Evolutionary conservation across 495 filamentous ascomycete species (phyloP).

Genomic region (Daldinia vernicosa): DNA sequence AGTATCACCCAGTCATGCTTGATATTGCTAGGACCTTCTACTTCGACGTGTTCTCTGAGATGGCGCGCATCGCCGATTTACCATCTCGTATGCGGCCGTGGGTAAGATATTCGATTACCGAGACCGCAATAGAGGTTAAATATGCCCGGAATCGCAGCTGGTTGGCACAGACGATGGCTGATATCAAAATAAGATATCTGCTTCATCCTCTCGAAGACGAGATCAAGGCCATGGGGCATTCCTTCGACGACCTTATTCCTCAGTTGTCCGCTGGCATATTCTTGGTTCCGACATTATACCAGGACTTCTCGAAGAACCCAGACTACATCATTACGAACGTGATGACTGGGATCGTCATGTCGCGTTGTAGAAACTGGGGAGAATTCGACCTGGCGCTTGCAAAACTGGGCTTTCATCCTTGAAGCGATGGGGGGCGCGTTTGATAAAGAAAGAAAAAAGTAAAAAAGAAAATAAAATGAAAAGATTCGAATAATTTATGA

Average conservation of each 20-base stretch:
- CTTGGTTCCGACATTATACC: background rate
- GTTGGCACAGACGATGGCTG: background rate
- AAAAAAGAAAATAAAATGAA: background rate
- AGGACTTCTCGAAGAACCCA: background rate
- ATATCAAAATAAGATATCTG: background rate
- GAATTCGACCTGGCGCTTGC: background rate
- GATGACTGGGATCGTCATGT: background rate
- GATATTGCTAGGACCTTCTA: background rate
- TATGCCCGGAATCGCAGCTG: background rate
- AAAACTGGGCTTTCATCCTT: background rate
- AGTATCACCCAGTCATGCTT: background rate
- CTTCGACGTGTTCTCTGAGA: slow-evolving; percentile 1
- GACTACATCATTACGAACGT: background rate
- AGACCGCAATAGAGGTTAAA: background rate
- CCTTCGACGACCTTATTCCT: background rate
- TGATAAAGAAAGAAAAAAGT: background rate
- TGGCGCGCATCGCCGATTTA: background rate
- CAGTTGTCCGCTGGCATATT: background rate
- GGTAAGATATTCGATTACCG: background rate
- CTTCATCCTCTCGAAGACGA: background rate
- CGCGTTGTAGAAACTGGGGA: background rate
- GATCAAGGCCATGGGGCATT: background rate
- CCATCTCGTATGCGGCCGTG: background rate
- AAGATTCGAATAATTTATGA: background rate
- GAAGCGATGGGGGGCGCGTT: too few relatives aligned